Evolutionary conservation across 805 yeast genomes (phyloP).

Genomic region (Metschnikowia lachancei): DNA sequence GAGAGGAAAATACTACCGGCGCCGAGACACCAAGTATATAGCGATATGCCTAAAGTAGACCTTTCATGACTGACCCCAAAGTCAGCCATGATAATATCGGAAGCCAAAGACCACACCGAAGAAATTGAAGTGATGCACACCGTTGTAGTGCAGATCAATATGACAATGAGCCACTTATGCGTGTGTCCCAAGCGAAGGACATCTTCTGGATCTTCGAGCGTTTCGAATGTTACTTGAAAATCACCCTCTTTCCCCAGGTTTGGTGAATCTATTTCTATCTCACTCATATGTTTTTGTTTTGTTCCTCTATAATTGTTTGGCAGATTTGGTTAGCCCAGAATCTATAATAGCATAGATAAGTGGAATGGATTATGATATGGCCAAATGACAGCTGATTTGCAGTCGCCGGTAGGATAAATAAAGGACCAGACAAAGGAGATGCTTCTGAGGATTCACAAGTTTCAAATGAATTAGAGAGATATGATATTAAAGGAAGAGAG

Average conservation of each 20-base stretch:
- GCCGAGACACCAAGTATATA: constrained; percentile 30
- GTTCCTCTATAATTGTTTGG: too few relatives aligned
- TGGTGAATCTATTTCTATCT: neutral
- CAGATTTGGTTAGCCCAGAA: too few relatives aligned
- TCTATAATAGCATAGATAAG: too few relatives aligned
- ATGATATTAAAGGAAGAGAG: too few relatives aligned
- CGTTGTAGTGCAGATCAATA: constrained; percentile 23
- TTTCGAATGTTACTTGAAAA: constrained; percentile 24
- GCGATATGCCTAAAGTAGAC: constrained; percentile 27
- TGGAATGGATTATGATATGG: too few relatives aligned
- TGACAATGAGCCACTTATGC: constrained; percentile 29
- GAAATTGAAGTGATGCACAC: constrained; percentile 30
- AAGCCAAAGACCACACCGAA: constrained; percentile 30
- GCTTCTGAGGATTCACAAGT: too few relatives aligned
- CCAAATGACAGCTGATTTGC: too few relatives aligned
- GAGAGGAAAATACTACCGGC: constrained; percentile 44
- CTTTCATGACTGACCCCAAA: constrained; percentile 26
- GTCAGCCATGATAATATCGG: constrained; percentile 23
- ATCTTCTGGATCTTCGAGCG: constrained; percentile 28
- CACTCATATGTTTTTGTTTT: neutral
- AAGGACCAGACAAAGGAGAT: too few relatives aligned
- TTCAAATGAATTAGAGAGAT: too few relatives aligned
- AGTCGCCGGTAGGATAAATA: too few relatives aligned
- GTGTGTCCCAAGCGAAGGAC: constrained; percentile 20
- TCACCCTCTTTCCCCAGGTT: neutral